Evolutionary conservation across 495 filamentous ascomycete genomes (phyloP).

Genomic region (Melanomma pulvis-pyrius): DNA sequence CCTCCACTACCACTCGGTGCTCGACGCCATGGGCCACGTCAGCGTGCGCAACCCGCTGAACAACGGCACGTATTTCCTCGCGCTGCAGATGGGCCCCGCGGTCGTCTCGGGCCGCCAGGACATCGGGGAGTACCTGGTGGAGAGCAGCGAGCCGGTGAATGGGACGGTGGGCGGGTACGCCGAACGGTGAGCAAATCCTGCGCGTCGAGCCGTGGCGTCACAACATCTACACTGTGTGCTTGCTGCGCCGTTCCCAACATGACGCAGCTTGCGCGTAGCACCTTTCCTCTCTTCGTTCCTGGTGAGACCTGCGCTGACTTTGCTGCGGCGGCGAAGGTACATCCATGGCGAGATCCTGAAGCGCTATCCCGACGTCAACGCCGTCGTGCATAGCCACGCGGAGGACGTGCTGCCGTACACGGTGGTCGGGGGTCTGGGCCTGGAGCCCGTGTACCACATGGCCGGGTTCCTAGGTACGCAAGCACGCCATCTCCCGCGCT

Average conservation of each 20-base stretch:
- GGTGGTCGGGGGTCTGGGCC: constrained; percentile 41
- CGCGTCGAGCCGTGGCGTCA: too few relatives aligned
- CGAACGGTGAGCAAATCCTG: too few relatives aligned
- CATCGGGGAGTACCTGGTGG: constrained; percentile 40
- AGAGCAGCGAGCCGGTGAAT: constrained; percentile 34
- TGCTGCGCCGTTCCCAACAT: too few relatives aligned
- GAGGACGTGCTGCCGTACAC: constrained; percentile 50
- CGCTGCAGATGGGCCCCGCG: constrained; percentile 37
- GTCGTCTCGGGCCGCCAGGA: constrained; percentile 32
- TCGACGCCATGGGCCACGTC: constrained; percentile 52
- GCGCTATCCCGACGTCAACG: constrained; percentile 46
- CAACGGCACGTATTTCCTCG: constrained; percentile 37
- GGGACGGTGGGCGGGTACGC: constrained; percentile 25
- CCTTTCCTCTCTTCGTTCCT: too few relatives aligned
- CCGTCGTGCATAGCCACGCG: constrained; percentile 52
- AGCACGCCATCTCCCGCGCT: neutral
- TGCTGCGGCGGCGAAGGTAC: too few relatives aligned
- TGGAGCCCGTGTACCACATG: constrained; percentile 48
- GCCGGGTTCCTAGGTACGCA: constrained; percentile 41
- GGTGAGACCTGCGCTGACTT: too few relatives aligned
- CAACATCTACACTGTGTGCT: too few relatives aligned
- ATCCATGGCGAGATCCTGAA: constrained; percentile 52
- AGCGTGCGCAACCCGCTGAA: constrained; percentile 40
- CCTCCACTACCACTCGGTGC: constrained; percentile 47
- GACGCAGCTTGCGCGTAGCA: too few relatives aligned